Base-by-base conservation (phyloP, 2,329 filamentous ascomycete genomes). In the Geosmithia putterillii region DNA sequence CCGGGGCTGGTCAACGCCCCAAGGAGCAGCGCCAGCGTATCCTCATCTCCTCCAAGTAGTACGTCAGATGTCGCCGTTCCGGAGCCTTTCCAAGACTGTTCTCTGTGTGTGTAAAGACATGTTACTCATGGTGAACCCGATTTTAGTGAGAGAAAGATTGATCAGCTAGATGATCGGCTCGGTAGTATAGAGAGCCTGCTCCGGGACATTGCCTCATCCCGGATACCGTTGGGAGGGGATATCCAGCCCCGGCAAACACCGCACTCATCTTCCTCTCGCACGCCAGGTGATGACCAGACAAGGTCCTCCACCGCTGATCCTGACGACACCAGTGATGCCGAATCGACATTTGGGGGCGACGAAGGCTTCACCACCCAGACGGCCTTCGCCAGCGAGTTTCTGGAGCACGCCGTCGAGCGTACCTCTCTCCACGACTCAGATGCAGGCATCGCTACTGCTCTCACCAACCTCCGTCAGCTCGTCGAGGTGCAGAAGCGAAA, bases 11-110 rank as follows among this genome's bases (percentile, higher is more conserved):
- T 7, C 73, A 76, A 51, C 67, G 71, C 46, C 69, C 71, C 21
- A 74, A 71, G 53, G 73, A 76, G 52, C 60, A 64, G 38, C 64
- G 73, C 36, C 73, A 76, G 51, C 62, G 74, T 42, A 73, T 78
- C 35, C 61, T 78, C 48, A 77, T 78, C 46, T 76, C 74, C 2
- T 73, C 71, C 38, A 73, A 77, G 66, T 78, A 78, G 73, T 77
- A 58, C 50, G 71, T 36, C 34, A 6, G 62, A 17, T 18, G 15
- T 35, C 9, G 39, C 20, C 25, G 39, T 38, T n/a, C 42, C 25
- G 10, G 10, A 9, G 12, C 40, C 20, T 28, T 34, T 22, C 41
- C 18, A 21, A 8, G 15, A 15, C 17, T 15, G 8, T 32, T 8
- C 28, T 32, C 28, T 32, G 15, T 36, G 22, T 15, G 7, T 9